Conservation (phyloP, 2,329 filamentous ascomycete genomes). For the Byssoonygena ceratinophila region DNA sequence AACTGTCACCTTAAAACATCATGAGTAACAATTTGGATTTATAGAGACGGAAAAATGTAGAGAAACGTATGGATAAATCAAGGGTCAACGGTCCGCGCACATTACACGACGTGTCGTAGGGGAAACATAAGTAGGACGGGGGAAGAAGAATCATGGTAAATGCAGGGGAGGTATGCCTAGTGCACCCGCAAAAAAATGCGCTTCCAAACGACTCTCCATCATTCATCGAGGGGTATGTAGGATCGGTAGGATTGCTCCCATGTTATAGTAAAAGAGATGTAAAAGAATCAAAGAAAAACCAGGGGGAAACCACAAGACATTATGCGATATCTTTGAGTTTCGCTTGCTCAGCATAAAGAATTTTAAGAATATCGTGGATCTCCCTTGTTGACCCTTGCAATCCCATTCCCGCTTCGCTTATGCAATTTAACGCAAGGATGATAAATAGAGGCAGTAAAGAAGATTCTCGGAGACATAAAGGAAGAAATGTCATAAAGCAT, state of each 20-base stretch:
- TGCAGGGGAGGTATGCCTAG: neutral
- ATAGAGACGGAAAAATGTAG: constrained; percentile 13
- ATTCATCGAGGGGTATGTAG: neutral
- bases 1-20: constrained; percentile 9
- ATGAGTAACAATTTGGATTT: constrained; percentile 13
- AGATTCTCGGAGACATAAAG: constrained; percentile 16
- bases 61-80: neutral
- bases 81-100: neutral
- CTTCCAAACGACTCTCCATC: neutral
- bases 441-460: constrained; percentile 17
- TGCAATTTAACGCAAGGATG: constrained; percentile 8
- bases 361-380: neutral
- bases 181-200: neutral
- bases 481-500: constrained; percentile 13
- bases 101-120: too few relatives aligned
- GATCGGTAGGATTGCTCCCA: constrained; percentile 11
- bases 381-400: constrained; percentile 4
- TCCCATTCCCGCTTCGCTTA: constrained; percentile 14
- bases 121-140: too few relatives aligned
- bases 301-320: constrained; percentile 16
- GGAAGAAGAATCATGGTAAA: too few relatives aligned
- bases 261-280: constrained; percentile 7
- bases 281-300: constrained; percentile 9
- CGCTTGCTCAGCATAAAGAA: constrained; percentile 2
- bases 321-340: constrained; percentile 11